Percentiles rank a stretch among this genome's conserved stretches.
These are phyloP conservation scores for Tricholoma sp. DNA, from an alignment of 768 basidiomycete species.

Conservation along the genomic window DNA sequence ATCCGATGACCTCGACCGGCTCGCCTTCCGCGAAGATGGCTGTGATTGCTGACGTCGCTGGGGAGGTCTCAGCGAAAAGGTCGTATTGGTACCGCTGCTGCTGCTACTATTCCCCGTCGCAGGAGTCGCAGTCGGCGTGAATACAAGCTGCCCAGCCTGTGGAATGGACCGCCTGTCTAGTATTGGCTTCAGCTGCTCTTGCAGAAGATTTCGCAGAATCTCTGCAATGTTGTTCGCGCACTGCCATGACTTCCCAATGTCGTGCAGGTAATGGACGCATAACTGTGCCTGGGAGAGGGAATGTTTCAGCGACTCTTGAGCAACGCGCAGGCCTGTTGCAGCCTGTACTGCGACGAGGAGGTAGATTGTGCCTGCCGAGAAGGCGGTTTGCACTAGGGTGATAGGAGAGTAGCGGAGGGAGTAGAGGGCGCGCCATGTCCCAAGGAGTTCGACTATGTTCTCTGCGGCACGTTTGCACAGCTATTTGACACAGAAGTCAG, in stretches of 20 bases:
- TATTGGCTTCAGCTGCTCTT: constrained; percentile 37
- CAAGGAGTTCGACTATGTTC: constrained; percentile 49
- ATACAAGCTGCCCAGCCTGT: constrained; percentile 3
- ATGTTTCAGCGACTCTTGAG: constrained; percentile 39
- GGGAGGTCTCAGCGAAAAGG: neutral
- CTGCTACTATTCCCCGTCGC: neutral
- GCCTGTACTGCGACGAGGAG: constrained; percentile 51
- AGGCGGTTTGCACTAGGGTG: constrained; percentile 51
- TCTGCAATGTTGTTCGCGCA: constrained; percentile 45
- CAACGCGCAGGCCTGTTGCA: constrained; percentile 41
- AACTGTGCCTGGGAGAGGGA: constrained; percentile 39
- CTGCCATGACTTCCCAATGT: constrained; percentile 50
- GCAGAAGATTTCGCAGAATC: constrained; percentile 39
- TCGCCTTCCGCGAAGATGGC: neutral
- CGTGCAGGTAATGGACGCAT: constrained; percentile 46
- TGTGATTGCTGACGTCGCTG: neutral
- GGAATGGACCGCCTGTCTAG: constrained; percentile 27
- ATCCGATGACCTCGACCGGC: neutral
- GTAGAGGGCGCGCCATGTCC: constrained; percentile 47
- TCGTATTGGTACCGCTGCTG: neutral
- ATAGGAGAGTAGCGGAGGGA: constrained; percentile 53
- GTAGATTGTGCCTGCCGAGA: constrained; percentile 56
- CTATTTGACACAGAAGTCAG: constrained; percentile 25
- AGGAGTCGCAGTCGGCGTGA: neutral
- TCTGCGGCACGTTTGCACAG: constrained; percentile 50